Evolutionary conservation across 805 yeast species (phyloP), one percentile per base, ranked within the genome.

Genomic region (Debaryomyces maramus): DNA sequence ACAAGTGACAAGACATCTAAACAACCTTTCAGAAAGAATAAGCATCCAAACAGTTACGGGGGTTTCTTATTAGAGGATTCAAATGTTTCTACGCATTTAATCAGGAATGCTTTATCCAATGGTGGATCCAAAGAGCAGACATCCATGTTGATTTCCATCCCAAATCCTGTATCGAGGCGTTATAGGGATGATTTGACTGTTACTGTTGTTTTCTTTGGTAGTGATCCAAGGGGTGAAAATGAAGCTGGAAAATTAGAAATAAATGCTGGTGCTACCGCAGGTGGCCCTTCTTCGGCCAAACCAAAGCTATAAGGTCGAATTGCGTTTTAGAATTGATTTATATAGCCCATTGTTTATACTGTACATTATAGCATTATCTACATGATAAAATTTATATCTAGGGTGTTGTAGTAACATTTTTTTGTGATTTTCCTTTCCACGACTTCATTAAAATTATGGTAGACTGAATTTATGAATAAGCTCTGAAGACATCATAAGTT

Each of bases 131-230:
- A 80, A 47, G 97, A 91, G 46, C 90, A 88, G 52, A 89, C 90
- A 3, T 80, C 90, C 16, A 86, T 93, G 78, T 69, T 93, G 44
- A 84, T 89, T 13, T 83, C 93, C 39, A 88, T 93, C 38, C 98
- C 98, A 14, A 78, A 89, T 13, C 97, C 98, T 2, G 76, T 85
- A 51, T 85, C 96, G 15, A 80, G 99, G 64, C 76, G 88, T 32
- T 91, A 90, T 64, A 80, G 99, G 61, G 99, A 93, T 65, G 99
- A 93, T 61, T 73, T 93, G 57, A 90, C 98, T 0, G 97, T 90
- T 4, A 88, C 97, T 3, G 99, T 93, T 17, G 88, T 91, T 2
- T 93, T 93, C 63, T 93, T 93, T 59, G 96, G 95, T 9, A 78
- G 78, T 17, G 73, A 72, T 35, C 58, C 61, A 6, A 53, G 58